Conservation (phyloP, 2,329 filamentous ascomycete species). For the Blastomyces silverae region DNA sequence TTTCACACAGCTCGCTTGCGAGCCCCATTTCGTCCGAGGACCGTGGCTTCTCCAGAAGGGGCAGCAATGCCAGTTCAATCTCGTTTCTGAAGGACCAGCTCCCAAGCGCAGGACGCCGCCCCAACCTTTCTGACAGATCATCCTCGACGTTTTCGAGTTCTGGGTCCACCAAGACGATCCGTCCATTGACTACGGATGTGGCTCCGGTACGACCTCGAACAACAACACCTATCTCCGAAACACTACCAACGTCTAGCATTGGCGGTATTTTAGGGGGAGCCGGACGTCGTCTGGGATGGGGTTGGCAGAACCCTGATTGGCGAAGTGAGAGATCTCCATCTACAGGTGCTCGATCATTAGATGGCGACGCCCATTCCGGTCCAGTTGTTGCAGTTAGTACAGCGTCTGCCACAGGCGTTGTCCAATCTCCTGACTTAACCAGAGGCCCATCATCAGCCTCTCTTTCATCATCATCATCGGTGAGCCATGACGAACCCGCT, state of each 20-base stretch:
- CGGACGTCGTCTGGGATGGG: constrained; percentile 32
- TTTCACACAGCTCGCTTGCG: constrained; percentile 66
- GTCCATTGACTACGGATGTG: constrained; percentile 29
- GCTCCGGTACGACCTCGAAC: constrained; percentile 24
- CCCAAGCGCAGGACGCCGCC: constrained; percentile 30
- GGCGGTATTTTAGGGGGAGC: constrained; percentile 39
- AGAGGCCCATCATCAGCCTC: constrained; percentile 24
- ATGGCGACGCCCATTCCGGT: constrained; percentile 34
- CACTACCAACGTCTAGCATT: constrained; percentile 31
- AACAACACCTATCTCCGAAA: constrained; percentile 28
- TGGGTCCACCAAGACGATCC: constrained; percentile 43
- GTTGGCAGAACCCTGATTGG: constrained; percentile 34
- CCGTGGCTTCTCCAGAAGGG: constrained; percentile 36
- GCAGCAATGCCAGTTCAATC: constrained; percentile 16
- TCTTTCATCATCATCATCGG: constrained; percentile 10
- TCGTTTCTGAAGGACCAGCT: constrained; percentile 19
- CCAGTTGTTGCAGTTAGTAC: constrained; percentile 42
- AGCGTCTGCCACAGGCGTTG: constrained; percentile 40
- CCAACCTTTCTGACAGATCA: constrained; percentile 36
- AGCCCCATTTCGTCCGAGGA: constrained; percentile 52
- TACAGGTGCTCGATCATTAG: constrained; percentile 33
- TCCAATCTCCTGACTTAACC: constrained; percentile 36
- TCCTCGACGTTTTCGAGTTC: constrained; percentile 42
- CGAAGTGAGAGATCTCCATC: constrained; percentile 32
- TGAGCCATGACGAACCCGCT: constrained; percentile 16